Evolutionary conservation across 164 flowering plant genomes (phyloP), one percentile per base, ranked within the genome.

Genomic region (Litsea cubeba): DNA sequence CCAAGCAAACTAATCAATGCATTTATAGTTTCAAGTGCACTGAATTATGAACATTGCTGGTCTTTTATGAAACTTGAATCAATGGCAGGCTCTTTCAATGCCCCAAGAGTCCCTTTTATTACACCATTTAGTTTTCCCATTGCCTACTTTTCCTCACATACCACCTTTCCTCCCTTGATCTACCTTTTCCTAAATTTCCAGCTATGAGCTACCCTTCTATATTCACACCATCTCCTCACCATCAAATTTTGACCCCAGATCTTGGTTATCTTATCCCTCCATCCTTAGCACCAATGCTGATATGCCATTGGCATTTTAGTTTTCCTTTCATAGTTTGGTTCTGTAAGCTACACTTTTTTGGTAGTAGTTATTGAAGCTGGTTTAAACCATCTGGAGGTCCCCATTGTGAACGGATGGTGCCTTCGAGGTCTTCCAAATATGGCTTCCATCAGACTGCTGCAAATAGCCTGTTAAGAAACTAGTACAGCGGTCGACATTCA

Each of bases 1-100:
- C 65, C 25, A 62, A 62, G 30, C 87, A 85, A 71, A 83, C 78
- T 7, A 85, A 82, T 72, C 77, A 72, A 14, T 88, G 94, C 75
- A 81, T 86, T 25, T 91, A 84, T 78, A 83, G 88, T 80, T 73
- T 80, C 32, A 22, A 75, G 57, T 57, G 69, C 80, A 35, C 54
- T 90, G 82, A 88, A 79, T 78, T 91, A 70, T 70, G 85, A 75
- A 77, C 92, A 35, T 76, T 85, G 64, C 24, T 49, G 18, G 82
- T 82, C 69, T 57, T 88, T 57, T 90, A 94, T 71, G 81, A 80
- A 24, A 77, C 76, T 28, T n/a, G 76, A 78, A 68, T 73, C 66
- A 62, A 32, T 50, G n/a, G 18, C 70, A 58, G 35, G 50, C 62
- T 71, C 82, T 30, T 80, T 84, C 3, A 80, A 83, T 68, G 68